These are phyloP conservation scores for Boletus coccyginus DNA, from an alignment of 768 basidiomycete species.

Conservation along the genomic window DNA sequence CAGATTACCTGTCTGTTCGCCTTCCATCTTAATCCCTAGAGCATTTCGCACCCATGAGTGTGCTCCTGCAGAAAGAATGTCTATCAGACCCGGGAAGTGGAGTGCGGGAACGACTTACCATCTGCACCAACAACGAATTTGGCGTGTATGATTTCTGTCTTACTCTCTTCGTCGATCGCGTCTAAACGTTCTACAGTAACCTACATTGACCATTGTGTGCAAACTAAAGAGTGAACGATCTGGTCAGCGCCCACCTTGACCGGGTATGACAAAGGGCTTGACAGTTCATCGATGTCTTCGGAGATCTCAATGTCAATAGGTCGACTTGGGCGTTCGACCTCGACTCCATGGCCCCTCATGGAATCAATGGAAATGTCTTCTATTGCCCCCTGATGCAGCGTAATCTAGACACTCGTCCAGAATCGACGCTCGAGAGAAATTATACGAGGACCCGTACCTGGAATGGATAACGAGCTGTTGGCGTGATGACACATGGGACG, in stretches of 20 bases:
- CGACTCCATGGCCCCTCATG: conserved; percentile 29
- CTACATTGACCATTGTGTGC: conserved; percentile 5
- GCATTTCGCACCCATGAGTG: conserved; percentile 48
- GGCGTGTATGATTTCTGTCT: conserved; percentile 32
- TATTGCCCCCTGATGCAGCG: conserved; percentile 41
- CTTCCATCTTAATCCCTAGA: conserved; percentile 44
- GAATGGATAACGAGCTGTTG: conserved; percentile 67
- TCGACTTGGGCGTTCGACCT: conserved; percentile 35
- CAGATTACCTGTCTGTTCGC: conserved; percentile 44
- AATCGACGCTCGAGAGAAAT: neutral
- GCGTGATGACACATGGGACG: conserved; percentile 57
- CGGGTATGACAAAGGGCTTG: conserved; percentile 26
- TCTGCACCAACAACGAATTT: conserved; percentile 38
- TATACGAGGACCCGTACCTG: conserved; percentile 40
- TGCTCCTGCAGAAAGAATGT: conserved; percentile 29
- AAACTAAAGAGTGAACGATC: neutral
- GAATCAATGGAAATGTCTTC: conserved; percentile 43
- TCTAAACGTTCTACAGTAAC: conserved; percentile 25
- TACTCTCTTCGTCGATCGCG: conserved; percentile 26
- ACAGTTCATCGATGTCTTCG: conserved; percentile 39
- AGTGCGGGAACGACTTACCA: conserved; percentile 16
- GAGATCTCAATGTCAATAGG: conserved; percentile 33
- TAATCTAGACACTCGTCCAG: conserved; percentile 20
- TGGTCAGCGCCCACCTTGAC: conserved; percentile 24
- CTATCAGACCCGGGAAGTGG: neutral